Evolutionary conservation across 1,284 basidiomycete genomes (phyloP), one percentile per base, ranked within the genome.

Genomic region (Microbotryomycetes sp.): DNA sequence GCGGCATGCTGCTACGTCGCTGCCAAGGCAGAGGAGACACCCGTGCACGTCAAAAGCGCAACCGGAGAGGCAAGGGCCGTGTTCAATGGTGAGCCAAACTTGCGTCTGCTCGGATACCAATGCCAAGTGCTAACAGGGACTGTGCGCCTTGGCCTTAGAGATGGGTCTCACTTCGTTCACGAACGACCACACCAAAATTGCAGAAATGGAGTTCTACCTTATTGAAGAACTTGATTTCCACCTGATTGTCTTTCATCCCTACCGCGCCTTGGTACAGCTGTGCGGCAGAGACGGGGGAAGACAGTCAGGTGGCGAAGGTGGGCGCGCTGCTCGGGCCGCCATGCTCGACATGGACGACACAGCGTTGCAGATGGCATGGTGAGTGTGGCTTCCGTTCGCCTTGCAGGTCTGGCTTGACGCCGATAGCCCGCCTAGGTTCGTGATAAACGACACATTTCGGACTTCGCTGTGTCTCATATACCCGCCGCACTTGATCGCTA

Each of bases 171-270:
- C 88, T 72, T 77, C 82, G 31, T 91, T 94, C 71, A 85, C 89
- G 0, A 82, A 85, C 0, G 91, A 97, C 73, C 86, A 91, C 69
- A 66, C 70, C 26, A 83, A 86, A n/a, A 78, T 98, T 5, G 94
- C 93, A 4, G 93, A 97, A 75, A 97, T 97, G 93, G 94, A 97
- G 75, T 97, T 97, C 77, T 97, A 97, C 76, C 83, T 98, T 15
- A 84, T 98, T 23, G 91, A 91, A 71, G 94, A 98, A 74, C 82
- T 98, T 46, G 91, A 96, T 75, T 97, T 94, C 72, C 91, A 97
- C 76, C 79, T 98, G 46, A 83, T 88, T 54, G 81, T 97, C 6
- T 97, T 91, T 75, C 94, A 97, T 74, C 92, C 94, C 0, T 98
- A 97, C 76, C 85, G 90, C 49, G 88, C 89, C 0, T 81, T 97